A percentile compares a stretch with the other conserved stretches of the same genome.
Conservation (phyloP, 2,329 filamentous ascomycete species). For the Aspergillus phoenicis region DNA sequence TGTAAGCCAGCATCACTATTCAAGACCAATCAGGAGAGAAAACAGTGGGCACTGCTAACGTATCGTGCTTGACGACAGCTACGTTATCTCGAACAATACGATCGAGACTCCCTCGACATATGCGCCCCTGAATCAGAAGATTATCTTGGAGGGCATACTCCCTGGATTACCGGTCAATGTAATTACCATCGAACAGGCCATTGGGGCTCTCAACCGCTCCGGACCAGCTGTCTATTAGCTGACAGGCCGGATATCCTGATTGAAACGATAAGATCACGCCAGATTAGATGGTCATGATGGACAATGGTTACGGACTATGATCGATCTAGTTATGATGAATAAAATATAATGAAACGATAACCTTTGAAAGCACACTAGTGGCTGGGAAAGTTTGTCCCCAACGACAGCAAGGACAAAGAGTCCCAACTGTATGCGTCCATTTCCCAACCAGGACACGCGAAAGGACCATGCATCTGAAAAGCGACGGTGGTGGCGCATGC, state of each 20-base stretch:
- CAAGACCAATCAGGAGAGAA: too few relatives aligned
- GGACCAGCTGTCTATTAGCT: conserved; percentile 4
- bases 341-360: too few relatives aligned
- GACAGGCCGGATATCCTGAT: background rate
- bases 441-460: background rate
- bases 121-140: background rate
- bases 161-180: background rate
- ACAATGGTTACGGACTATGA: background rate
- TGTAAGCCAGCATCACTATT: background rate
- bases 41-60: background rate
- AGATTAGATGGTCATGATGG: background rate
- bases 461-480: background rate
- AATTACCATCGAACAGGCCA: conserved; percentile 4
- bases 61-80: background rate
- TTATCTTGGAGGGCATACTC: conserved; percentile 2
- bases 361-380: too few relatives aligned
- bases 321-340: too few relatives aligned
- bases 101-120: background rate
- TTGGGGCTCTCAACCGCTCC: background rate
- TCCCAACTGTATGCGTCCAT: background rate
- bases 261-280: background rate
- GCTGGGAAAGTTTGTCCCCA: background rate
- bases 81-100: conserved; percentile 4
- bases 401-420: background rate
- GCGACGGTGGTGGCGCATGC: conserved; percentile 2